These are phyloP conservation scores for Chlamydomonas sp. DNA, from an alignment of 139 green algal species.

Conservation along the genomic window DNA sequence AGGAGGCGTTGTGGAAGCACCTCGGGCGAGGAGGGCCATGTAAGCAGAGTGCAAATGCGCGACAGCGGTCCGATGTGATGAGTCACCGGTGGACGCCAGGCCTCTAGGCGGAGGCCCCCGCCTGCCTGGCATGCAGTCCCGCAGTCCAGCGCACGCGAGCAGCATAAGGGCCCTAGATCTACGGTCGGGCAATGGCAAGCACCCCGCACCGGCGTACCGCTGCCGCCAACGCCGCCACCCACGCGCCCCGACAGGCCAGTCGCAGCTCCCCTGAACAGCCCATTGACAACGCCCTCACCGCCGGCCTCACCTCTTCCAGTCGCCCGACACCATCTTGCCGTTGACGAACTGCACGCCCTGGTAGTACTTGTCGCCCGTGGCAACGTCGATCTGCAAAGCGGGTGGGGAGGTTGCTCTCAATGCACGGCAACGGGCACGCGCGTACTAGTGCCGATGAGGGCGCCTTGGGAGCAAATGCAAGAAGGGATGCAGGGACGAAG, in stretches of 20 bases:
- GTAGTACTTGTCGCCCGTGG: slow-evolving; percentile 70
- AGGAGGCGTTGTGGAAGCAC: not conserved
- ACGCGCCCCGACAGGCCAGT: not conserved
- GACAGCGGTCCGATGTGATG: no score
- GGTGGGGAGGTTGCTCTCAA: not conserved
- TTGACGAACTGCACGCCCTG: slow-evolving; percentile 50
- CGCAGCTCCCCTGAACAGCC: no score
- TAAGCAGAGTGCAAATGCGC: no score
- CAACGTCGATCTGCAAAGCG: slow-evolving; percentile 52
- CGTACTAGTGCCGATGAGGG: not conserved
- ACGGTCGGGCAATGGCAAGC: no score
- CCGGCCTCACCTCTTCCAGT: slow-evolving; percentile 53
- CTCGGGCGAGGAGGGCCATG: no score
- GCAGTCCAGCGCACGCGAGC: not conserved
- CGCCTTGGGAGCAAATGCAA: not conserved
- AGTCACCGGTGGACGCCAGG: not conserved
- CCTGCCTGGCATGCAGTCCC: not conserved
- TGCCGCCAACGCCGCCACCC: not conserved
- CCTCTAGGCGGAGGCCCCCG: not conserved
- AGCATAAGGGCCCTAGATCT: not conserved
- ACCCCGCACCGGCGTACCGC: not conserved
- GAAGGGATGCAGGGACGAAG: not conserved
- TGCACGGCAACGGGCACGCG: not conserved
- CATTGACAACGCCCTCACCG: not conserved
- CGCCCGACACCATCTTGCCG: slow-evolving; percentile 57